Percentiles rank a stretch among this genome's conserved stretches.
phyloP scores from a whole-genome alignment of 2,329 filamentous ascomycete species.

The Cordyceps militaris region DNA sequence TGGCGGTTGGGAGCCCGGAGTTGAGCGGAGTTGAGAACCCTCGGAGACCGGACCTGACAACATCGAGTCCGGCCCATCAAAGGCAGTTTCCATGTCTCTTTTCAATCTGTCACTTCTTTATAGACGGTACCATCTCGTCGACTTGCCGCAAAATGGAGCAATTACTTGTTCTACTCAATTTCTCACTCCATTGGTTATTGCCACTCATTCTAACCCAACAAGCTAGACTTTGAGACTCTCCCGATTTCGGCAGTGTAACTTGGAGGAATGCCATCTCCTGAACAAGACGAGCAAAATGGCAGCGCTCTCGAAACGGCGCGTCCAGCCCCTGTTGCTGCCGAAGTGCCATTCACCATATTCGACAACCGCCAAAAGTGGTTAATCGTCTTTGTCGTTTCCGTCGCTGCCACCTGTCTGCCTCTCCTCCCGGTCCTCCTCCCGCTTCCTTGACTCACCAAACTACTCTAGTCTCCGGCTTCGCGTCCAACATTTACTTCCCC shows the following conservation, averaged over 20 bases:
- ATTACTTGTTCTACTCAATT: neutral
- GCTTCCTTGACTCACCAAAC: neutral
- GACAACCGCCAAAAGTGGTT: constrained; percentile 41
- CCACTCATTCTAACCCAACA: too few species aligned
- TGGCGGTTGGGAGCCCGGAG: neutral
- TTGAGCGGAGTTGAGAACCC: constrained; percentile 4
- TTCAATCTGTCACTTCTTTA: neutral
- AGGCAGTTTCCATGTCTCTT: neutral
- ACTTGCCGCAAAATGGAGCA: neutral
- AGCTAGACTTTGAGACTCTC: neutral
- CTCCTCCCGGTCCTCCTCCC: constrained; percentile 15
- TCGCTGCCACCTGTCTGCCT: constrained; percentile 42
- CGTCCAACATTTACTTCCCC: constrained; percentile 43
- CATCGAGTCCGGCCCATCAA: constrained; percentile 11
- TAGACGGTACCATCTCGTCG: neutral
- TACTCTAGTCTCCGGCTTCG: constrained; percentile 31
- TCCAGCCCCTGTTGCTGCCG: neutral
- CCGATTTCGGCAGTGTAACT: neutral
- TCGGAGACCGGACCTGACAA: constrained; percentile 1
- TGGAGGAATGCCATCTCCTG: neutral
- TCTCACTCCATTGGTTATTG: neutral
- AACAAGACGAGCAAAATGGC: neutral
- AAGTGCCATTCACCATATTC: constrained; percentile 42
- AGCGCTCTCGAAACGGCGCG: neutral
- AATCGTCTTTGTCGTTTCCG: constrained; percentile 40